Conservation (phyloP, 2,329 filamentous ascomycete species). For the Lecanicillium sp. region DNA sequence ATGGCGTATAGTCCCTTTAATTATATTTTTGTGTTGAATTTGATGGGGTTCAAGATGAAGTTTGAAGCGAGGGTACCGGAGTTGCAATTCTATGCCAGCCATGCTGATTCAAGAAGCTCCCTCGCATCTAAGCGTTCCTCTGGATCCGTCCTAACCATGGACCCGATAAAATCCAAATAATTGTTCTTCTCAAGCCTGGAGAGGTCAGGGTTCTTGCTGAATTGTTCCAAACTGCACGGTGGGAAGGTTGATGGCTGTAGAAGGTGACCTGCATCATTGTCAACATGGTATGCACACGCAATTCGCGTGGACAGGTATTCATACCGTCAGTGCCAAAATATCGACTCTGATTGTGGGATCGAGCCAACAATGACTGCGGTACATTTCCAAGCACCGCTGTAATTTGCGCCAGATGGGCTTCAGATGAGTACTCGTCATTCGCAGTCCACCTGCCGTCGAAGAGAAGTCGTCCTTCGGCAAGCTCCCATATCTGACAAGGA, state of each 20-base stretch:
- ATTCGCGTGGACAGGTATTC: background rate
- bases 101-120: slow-evolving; percentile 7
- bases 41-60: too few species aligned
- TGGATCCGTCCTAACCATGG: slow-evolving; percentile 9
- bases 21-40: too few species aligned
- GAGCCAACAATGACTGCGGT: slow-evolving; percentile 9
- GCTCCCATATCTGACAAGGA: slow-evolving; percentile 15
- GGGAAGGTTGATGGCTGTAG: slow-evolving; percentile 10
- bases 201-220: slow-evolving; percentile 6
- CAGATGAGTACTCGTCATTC: slow-evolving; percentile 12
- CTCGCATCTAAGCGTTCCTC: slow-evolving; percentile 8
- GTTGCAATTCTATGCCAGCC: slow-evolving; percentile 6
- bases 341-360: slow-evolving; percentile 5
- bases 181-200: slow-evolving; percentile 4
- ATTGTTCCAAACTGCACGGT: slow-evolving; percentile 6
- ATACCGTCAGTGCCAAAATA: slow-evolving; percentile 10
- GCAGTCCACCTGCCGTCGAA: slow-evolving; percentile 17
- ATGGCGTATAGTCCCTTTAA: too few species aligned
- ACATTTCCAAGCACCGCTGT: slow-evolving; percentile 13
- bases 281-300: background rate
- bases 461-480: slow-evolving; percentile 13
- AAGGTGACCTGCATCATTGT: slow-evolving; percentile 8
- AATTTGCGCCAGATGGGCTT: slow-evolving; percentile 19
- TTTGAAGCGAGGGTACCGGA: too few species aligned
- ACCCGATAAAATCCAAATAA: slow-evolving; percentile 9